Evolutionary conservation across 768 basidiomycete genomes (phyloP), one percentile per base, ranked within the genome.

Genomic region (Russula abietina): DNA sequence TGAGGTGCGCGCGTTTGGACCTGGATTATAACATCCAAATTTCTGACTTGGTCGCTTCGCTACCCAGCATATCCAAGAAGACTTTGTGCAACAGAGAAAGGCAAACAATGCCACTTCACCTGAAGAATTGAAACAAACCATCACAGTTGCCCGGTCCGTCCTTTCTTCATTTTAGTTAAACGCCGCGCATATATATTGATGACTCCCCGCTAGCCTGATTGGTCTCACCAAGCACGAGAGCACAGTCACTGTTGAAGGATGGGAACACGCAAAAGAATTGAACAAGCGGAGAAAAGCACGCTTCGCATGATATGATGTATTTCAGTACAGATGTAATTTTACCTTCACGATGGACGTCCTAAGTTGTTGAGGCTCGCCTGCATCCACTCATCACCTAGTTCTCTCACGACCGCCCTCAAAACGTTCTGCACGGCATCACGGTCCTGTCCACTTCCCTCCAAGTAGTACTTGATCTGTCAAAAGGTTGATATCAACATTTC

Each of bases 401-500:
- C 86, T 45, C 75, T 72, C 2, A 89, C 80, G 0, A 90, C 85
- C 46, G 70, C 71, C 4, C 74, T 72, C n/a, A 94, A 77, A 41
- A 83, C 71, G 4, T 65, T 68, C 2, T 74, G 74, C 4, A 93
- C 84, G 0, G 71, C 69, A n/a, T 64, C 64, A 0, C 75, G 69
- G 65, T 88, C 74, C 54, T 71, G 76, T 0, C 91, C 90, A 54
- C 77, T 81, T 12, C 89, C 93, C 75, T 95, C 93, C 32, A 94
- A 76, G 70, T 95, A 95, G 72, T 88, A 92, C 71, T 95, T 95
- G 75, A 93, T 90, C 89, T 80, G 57, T 39, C 57, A 43, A 50
- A 33, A 52, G 51, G 49, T 57, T 33, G 36, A 22, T 12, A 32
- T 3, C 26, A 22, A 49, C n/a, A 10, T 7, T 41, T 26, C 24